A percentile compares a stretch with the other conserved stretches of the same genome.
These are phyloP conservation scores for Mesotaenium endlicherianum DNA, from an alignment of 139 green algal species.

Conservation along the genomic window DNA sequence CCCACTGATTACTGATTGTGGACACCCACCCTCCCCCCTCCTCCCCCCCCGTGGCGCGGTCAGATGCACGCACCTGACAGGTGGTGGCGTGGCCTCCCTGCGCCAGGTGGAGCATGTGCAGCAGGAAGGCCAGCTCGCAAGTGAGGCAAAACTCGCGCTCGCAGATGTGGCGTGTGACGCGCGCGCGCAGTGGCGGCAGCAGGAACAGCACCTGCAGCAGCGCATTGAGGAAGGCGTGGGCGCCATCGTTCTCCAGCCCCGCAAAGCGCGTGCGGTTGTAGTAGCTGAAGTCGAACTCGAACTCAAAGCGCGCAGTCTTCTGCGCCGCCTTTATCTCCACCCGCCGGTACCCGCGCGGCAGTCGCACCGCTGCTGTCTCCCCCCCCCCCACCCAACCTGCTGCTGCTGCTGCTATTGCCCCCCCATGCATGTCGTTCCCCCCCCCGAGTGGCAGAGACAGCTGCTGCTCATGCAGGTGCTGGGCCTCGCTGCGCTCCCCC, in stretches of 20 bases:
- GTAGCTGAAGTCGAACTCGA: slow-evolving; percentile 63
- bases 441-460: no score
- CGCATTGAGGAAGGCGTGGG: slow-evolving; percentile 91
- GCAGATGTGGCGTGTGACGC: slow-evolving; percentile 66
- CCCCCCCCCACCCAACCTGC: no score
- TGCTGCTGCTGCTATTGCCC: no score
- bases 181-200: slow-evolving; percentile 63
- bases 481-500: no score
- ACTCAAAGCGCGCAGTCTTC: slow-evolving; percentile 47
- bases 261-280: slow-evolving; percentile 88
- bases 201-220: slow-evolving; percentile 92
- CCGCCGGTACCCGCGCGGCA: slow-evolving; percentile 69
- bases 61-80: slow-evolving; percentile 64
- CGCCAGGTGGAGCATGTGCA: slow-evolving; percentile 78
- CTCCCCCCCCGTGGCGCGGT: no score
- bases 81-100: slow-evolving; percentile 58
- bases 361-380: no score
- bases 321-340: slow-evolving; percentile 64
- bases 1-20: no score
- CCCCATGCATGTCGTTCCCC: no score
- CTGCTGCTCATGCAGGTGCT: no score
- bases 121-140: slow-evolving; percentile 82
- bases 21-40: no score
- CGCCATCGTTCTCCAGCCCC: slow-evolving; percentile 89
- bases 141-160: slow-evolving; percentile 82